Evolutionary conservation across 352 stramenopile species (phyloP).

Genomic region (Lagenidium giganteum): DNA sequence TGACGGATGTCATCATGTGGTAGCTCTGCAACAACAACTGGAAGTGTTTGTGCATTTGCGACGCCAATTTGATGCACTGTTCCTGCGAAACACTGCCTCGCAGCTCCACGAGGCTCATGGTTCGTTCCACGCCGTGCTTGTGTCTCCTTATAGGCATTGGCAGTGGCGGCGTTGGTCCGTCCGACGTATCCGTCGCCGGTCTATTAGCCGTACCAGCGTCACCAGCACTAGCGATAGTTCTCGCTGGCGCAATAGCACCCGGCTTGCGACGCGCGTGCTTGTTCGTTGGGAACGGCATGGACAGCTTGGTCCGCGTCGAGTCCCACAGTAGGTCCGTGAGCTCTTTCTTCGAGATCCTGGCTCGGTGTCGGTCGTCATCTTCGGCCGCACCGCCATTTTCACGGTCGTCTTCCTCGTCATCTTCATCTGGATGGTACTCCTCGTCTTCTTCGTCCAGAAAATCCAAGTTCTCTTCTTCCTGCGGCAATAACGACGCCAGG

Average conservation of each 20-base stretch:
- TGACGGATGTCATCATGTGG: slow-evolving; percentile 43
- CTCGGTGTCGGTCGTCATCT: slow-evolving; percentile 28
- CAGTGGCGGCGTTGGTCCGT: background rate
- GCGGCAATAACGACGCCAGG: slow-evolving; percentile 66
- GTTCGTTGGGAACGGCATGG: slow-evolving; percentile 18
- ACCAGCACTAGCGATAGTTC: no score
- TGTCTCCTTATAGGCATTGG: slow-evolving; percentile 10
- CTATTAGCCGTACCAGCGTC: no score
- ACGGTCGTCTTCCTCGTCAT: slow-evolving; percentile 69
- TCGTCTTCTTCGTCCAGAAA: slow-evolving; percentile 86
- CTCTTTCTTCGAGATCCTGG: slow-evolving; percentile 75
- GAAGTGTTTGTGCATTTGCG: slow-evolving; percentile 86
- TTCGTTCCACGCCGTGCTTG: slow-evolving; percentile 8
- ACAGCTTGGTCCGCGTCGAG: slow-evolving; percentile 62
- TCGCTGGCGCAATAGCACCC: no score
- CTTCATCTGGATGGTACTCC: slow-evolving; percentile 68
- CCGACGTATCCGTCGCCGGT: no score
- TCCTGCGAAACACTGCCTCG: slow-evolving; percentile 41
- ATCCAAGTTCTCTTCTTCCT: slow-evolving; percentile 64
- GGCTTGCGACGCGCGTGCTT: no score
- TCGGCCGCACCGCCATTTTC: slow-evolving; percentile 68
- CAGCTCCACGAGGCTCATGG: slow-evolving; percentile 11
- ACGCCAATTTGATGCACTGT: slow-evolving; percentile 78
- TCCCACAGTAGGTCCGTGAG: slow-evolving; percentile 79
- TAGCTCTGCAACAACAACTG: slow-evolving; percentile 76